phyloP scores from a whole-genome alignment of 768 basidiomycete species.

The Hygrophorus russula region DNA sequence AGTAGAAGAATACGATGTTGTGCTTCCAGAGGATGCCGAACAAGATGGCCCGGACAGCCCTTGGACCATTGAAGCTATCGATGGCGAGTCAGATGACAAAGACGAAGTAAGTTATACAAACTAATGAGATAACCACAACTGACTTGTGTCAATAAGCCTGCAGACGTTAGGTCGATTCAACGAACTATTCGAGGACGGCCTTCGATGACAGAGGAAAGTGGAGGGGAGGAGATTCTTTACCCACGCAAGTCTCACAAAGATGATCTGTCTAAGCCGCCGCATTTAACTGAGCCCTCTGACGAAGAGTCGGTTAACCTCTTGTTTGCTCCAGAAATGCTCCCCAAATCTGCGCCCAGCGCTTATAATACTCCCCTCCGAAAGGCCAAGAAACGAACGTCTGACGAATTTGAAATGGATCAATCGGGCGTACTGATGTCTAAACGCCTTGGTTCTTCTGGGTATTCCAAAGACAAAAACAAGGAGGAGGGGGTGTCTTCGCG shows the following conservation, averaged over 20 bases:
- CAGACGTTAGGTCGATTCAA: constrained; percentile 30
- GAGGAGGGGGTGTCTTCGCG: constrained; percentile 44
- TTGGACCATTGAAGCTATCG: constrained; percentile 82
- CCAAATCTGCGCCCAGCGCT: constrained; percentile 54
- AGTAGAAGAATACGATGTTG: constrained; percentile 29
- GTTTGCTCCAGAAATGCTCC: constrained; percentile 19
- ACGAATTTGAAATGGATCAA: constrained; percentile 75
- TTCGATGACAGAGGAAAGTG: constrained; percentile 75
- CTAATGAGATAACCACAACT: constrained; percentile 3
- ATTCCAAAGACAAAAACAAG: constrained; percentile 32
- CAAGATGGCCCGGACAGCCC: constrained; percentile 69
- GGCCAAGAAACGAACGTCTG: constrained; percentile 67
- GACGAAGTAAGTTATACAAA: constrained; percentile 40
- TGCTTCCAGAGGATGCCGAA: constrained; percentile 24
- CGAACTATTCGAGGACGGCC: constrained; percentile 46
- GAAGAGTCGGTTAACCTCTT: constrained; percentile 11
- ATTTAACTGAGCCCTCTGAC: constrained; percentile 14
- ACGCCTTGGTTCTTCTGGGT: constrained; percentile 19
- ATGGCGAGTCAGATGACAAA: constrained; percentile 63
- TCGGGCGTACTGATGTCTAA: constrained; percentile 50
- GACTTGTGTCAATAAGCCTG: constrained; percentile 19
- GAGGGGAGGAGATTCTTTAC: constrained; percentile 84
- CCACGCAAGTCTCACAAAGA: constrained; percentile 43
- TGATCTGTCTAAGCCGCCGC: constrained; percentile 21
- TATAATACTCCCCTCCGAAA: constrained; percentile 42